Evolutionary conservation across 345 rosid species (phyloP), one percentile per base, ranked within the genome.

Genomic region (Noccaea bulbosa): DNA sequence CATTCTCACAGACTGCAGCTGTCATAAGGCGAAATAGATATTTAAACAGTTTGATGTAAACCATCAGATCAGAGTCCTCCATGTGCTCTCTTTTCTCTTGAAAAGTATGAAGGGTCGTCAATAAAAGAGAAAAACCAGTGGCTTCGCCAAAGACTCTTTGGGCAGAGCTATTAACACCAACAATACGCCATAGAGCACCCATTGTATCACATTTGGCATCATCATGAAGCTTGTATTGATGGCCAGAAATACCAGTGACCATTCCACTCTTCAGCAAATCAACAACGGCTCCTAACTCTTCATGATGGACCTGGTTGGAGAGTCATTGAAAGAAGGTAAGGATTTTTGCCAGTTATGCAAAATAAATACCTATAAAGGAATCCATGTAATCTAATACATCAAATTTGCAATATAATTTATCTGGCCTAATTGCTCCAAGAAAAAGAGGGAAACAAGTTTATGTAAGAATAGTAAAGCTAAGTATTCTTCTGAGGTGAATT

Each of bases 191-290:
- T 76, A 95, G 75, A 56, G 98, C 77, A 33, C 99, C 97, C 98
- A 95, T 90, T 38, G 86, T 88, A 79, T 95, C 99, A 79, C 99
- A 95, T 85, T 83, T 89, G 63, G 99, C 96, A 81, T 90, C 93
- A 82, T 78, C 83, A 71, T 79, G 87, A 84, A 95, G 92, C 81
- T 76, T 86, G 85, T 92, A 90, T 56, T 92, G 99, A 83, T 87
- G 80, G 70, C 98, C 99, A 49, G 87, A 78, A 38, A 83, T 79
- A 80, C 97, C 84, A 70, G 93, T 88, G 74, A 92, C 96, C 93
- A 95, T 92, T 77, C 98, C 97, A 77, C 99, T 86, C 85, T 95
- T 95, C 56, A 95, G 83, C 83, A 92, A 85, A 78, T 95, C 98
- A 70, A 95, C 87, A 79, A 95, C 88, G 27, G 81, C 86, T 38